Evolutionary conservation across 352 stramenopile species (phyloP), one percentile per base, ranked within the genome.

Genomic region (Sclerospora graminicola): DNA sequence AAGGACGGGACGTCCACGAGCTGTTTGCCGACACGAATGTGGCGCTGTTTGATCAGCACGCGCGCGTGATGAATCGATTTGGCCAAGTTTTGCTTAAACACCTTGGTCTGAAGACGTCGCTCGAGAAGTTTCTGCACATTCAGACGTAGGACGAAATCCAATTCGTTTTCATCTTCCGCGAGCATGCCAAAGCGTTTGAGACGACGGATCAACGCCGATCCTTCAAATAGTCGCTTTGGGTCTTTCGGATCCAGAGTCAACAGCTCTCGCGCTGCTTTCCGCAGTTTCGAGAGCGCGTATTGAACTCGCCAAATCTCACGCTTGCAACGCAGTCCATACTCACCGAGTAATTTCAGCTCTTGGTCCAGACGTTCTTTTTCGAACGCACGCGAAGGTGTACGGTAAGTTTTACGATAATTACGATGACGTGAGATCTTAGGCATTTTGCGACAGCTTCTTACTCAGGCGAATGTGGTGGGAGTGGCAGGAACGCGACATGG

Each of bases 281-380:
- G 94, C 48, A 99, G 90, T 88, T 99, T 99, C 54, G 96, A 97
- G 45, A 99, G 80, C 45, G 96, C 90, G 60, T 97, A 98, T 76
- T 99, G 96, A 39, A 98, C 95, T 53, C 96, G 94, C 96, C 96
- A 99, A 72, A 99, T 99, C 72, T 99, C 96, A 59, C 95, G 93
- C 90, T 99, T 99, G 90, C 96, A 99, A 60, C 96, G 87, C 18
- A 99, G 90, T 41, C 96, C 96, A 69, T 99, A 99, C 82, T 99
- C 96, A 67, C 96, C 96, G 32, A 97, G 90, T 36, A 98, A 83
- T 84, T 98, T 98, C 41, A 99, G 84, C 78, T 99, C 96, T 66
- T 97, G 94, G 82, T 98, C 95, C 44, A 99, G 88, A 79, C 95
- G 94, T 68, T 99, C 97, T 89, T 99, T 99, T 75, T 99, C 97